These are phyloP conservation scores for Mycosphaerella sp. DNA, from an alignment of 2,329 filamentous ascomycete species.

Conservation along the genomic window DNA sequence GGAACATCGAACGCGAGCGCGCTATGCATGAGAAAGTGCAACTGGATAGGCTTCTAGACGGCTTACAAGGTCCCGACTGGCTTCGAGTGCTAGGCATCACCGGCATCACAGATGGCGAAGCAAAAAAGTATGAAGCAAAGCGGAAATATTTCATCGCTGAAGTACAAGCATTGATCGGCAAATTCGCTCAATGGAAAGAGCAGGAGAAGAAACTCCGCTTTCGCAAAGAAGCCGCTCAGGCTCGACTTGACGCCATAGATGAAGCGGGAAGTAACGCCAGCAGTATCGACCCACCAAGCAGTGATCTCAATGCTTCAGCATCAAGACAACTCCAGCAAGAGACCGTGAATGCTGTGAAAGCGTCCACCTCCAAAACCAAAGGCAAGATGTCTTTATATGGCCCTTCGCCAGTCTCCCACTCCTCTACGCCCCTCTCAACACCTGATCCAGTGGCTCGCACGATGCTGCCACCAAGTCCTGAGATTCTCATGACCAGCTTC, in stretches of 20 bases:
- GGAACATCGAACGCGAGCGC: slow-evolving; percentile 61
- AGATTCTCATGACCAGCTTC: slow-evolving; percentile 66
- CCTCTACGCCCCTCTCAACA: slow-evolving; percentile 13
- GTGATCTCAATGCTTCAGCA: slow-evolving; percentile 63
- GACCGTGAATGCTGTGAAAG: slow-evolving; percentile 50
- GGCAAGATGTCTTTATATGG: slow-evolving; percentile 28
- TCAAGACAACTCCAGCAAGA: slow-evolving; percentile 72
- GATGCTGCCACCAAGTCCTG: slow-evolving; percentile 30
- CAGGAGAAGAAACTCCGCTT: slow-evolving; percentile 79
- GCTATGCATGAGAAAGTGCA: slow-evolving; percentile 62
- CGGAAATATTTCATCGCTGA: slow-evolving; percentile 78
- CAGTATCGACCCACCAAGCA: slow-evolving; percentile 53
- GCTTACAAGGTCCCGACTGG: slow-evolving; percentile 88
- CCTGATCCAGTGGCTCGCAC: slow-evolving; percentile 4
- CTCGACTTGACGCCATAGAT: slow-evolving; percentile 42
- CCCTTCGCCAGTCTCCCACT: slow-evolving; percentile 10
- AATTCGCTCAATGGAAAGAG: slow-evolving; percentile 80
- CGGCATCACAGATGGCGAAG: slow-evolving; percentile 74
- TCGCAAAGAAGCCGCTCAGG: slow-evolving; percentile 62
- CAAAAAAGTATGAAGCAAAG: slow-evolving; percentile 80
- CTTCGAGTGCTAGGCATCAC: slow-evolving; percentile 84
- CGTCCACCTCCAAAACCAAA: slow-evolving; percentile 31
- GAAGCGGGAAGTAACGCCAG: slow-evolving; percentile 36
- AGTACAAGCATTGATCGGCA: slow-evolving; percentile 73
- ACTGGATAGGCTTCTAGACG: slow-evolving; percentile 65